Evolutionary conservation across 2,329 filamentous ascomycete species (phyloP).

Genomic region (Coleophoma cylindrospora): DNA sequence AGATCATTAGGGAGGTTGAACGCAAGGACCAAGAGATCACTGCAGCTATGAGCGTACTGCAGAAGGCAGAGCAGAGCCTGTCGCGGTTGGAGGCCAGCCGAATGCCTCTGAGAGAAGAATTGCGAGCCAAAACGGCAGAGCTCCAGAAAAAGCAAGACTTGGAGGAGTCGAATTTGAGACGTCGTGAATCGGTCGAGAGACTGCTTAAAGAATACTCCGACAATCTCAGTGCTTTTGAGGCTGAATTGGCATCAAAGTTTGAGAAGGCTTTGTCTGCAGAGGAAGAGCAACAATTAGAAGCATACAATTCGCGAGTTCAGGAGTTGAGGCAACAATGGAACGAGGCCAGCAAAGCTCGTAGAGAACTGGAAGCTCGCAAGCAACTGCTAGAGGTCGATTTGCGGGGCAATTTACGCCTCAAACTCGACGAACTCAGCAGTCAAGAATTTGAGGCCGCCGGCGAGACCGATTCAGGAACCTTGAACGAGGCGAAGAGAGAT

Average conservation of each 20-base stretch:
- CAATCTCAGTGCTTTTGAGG: constrained; percentile 70
- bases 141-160: constrained; percentile 69
- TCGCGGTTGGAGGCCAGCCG: constrained; percentile 78
- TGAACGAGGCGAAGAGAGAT: constrained; percentile 77
- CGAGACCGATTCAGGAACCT: constrained; percentile 55
- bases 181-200: constrained; percentile 64
- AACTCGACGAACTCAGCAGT: constrained; percentile 78
- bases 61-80: constrained; percentile 75
- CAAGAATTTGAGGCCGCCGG: constrained; percentile 65
- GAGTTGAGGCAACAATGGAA: constrained; percentile 73
- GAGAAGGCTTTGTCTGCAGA: constrained; percentile 79
- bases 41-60: constrained; percentile 73
- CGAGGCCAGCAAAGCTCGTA: constrained; percentile 65
- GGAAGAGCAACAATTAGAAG: constrained; percentile 79
- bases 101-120: constrained; percentile 71
- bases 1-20: constrained; percentile 68
- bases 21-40: constrained; percentile 86
- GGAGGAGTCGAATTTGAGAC: constrained; percentile 62
- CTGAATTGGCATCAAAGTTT: constrained; percentile 80
- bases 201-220: constrained; percentile 73
- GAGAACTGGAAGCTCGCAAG: constrained; percentile 76
- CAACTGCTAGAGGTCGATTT: constrained; percentile 81
- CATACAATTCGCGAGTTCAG: constrained; percentile 63
- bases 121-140: constrained; percentile 69
- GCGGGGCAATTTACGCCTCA: constrained; percentile 81